Conservation (phyloP, 441 rosid species). For the Pelargonium myrrhifolium region DNA sequence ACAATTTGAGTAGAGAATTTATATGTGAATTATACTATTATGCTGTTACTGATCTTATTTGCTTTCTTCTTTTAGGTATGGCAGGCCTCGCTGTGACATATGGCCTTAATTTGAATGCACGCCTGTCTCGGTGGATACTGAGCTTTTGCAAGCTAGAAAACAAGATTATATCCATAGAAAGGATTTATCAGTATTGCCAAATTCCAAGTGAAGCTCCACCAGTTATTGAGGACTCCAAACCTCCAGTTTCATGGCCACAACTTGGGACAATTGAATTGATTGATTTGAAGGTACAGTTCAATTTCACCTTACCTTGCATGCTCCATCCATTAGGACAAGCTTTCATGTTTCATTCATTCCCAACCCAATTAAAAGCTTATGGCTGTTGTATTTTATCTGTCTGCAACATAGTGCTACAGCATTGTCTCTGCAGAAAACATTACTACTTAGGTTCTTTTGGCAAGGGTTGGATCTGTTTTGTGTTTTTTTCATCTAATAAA, state of each 20-base stretch:
- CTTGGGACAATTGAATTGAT: slow-evolving; percentile 67
- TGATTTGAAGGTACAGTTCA: slow-evolving; percentile 65
- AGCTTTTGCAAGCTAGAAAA: slow-evolving; percentile 99
- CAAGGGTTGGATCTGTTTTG: no score
- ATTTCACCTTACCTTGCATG: slow-evolving; percentile 6
- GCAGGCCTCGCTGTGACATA: slow-evolving; percentile 99
- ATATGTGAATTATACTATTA: slow-evolving; percentile 5
- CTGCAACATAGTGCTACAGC: neutral
- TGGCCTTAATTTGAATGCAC: slow-evolving; percentile 95
- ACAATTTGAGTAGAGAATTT: neutral
- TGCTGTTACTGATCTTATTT: slow-evolving; percentile 17
- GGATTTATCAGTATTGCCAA: slow-evolving; percentile 95
- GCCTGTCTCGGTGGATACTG: slow-evolving; percentile 95
- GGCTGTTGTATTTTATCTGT: neutral
- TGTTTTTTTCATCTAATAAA: no score
- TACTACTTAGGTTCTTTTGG: no score
- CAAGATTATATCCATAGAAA: slow-evolving; percentile 92
- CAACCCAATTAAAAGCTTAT: neutral
- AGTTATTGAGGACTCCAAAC: slow-evolving; percentile 54
- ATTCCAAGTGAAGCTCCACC: slow-evolving; percentile 70
- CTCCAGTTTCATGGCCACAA: slow-evolving; percentile 82
- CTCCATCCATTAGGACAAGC: slow-evolving; percentile 5
- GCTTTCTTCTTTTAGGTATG: slow-evolving; percentile 62
- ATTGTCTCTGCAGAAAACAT: neutral
- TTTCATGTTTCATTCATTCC: neutral